Conservation (phyloP, 441 rosid genomes). For the Gossypium laxum region DNA sequence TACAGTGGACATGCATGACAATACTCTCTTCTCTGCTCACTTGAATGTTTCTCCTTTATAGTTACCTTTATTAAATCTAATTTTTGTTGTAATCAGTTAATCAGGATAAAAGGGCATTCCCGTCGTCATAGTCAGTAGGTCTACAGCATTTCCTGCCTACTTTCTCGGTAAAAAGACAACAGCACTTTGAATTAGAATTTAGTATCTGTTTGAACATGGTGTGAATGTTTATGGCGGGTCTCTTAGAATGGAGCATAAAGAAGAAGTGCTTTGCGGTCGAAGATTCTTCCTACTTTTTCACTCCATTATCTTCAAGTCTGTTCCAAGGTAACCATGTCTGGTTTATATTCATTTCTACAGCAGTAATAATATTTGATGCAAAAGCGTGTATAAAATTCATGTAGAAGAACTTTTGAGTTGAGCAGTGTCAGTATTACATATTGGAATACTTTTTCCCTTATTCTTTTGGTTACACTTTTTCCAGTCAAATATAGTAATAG, state of each 20-base stretch:
- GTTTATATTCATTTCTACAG: conserved; percentile 9
- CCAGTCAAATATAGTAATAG: background rate
- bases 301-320: conserved; percentile 28
- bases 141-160: conserved; percentile 10
- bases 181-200: conserved; percentile 15
- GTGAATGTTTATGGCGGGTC: conserved; percentile 20
- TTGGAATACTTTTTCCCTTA: background rate
- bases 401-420: background rate
- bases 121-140: conserved; percentile 39
- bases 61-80: conserved; percentile 13
- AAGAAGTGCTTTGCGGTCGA: conserved; percentile 23
- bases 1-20: background rate
- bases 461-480: background rate
- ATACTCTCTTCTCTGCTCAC: conserved; percentile 2
- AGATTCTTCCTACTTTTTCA: conserved; percentile 28
- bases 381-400: background rate
- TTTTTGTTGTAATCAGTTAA: conserved; percentile 39
- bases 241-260: conserved; percentile 23
- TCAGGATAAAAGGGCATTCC: conserved; percentile 40
- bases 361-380: conserved; percentile 1
- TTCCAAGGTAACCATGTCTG: conserved; percentile 36
- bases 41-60: background rate
- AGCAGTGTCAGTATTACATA: background rate
- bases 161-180: conserved; percentile 8
- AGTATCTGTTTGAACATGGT: conserved; percentile 20